A percentile compares a stretch with the other conserved stretches of the same genome.
Conservation (phyloP, 2,329 filamentous ascomycete genomes). For the Leptographium flavum region DNA sequence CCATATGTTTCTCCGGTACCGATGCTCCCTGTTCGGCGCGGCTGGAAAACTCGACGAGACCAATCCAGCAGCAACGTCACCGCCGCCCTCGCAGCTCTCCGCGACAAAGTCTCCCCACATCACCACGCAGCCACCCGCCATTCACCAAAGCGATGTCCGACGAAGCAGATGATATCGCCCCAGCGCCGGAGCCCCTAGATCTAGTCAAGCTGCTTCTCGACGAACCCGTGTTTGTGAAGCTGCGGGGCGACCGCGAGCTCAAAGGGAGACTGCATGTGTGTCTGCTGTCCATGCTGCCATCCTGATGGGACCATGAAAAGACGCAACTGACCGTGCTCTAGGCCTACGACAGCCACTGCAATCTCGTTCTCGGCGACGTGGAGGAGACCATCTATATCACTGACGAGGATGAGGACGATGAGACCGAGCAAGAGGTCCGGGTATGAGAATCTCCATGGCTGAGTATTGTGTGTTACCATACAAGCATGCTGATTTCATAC, state of each 20-base stretch:
- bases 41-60: neutral
- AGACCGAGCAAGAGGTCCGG: constrained; percentile 43
- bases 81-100: neutral
- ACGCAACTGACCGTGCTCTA: constrained; percentile 21
- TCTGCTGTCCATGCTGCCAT: constrained; percentile 22
- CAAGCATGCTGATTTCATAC: neutral
- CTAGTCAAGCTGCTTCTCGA: constrained; percentile 88
- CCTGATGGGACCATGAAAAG: constrained; percentile 20
- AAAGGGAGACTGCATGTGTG: constrained; percentile 76
- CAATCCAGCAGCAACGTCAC: neutral
- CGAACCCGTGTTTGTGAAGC: constrained; percentile 93
- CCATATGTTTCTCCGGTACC: neutral
- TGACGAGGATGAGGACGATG: constrained; percentile 71
- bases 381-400: constrained; percentile 94
- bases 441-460: constrained; percentile 27
- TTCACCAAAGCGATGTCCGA: constrained; percentile 54
- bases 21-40: neutral
- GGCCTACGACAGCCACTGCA: constrained; percentile 99
- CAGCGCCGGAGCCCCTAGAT: constrained; percentile 84
- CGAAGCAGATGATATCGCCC: constrained; percentile 54
- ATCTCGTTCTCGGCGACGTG: constrained; percentile 87
- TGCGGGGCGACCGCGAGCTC: constrained; percentile 87
- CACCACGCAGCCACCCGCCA: neutral
- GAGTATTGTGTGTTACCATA: neutral
- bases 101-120: neutral